Conservation (phyloP, 768 basidiomycete genomes). For the Coprinellus aureogranulatus region DNA sequence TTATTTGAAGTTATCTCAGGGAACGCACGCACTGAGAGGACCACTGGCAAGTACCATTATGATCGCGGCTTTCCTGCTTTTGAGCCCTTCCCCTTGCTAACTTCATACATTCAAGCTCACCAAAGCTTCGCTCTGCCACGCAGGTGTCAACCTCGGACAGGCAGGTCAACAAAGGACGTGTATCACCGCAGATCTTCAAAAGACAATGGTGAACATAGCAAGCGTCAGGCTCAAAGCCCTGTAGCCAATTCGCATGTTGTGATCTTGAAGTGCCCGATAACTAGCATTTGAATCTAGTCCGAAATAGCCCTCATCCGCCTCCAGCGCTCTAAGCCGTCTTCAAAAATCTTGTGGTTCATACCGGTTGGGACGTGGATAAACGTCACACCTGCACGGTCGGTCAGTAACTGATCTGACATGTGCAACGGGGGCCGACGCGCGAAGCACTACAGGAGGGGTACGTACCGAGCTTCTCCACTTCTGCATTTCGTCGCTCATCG, state of each 20-base stretch:
- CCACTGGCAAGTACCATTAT: too few relatives aligned
- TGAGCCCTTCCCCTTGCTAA: too few relatives aligned
- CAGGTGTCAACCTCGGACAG: too few relatives aligned
- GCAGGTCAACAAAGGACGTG: too few relatives aligned
- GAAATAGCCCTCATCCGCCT: constrained; percentile 38
- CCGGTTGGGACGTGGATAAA: constrained; percentile 72
- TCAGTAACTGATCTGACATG: constrained; percentile 6
- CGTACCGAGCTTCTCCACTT: constrained; percentile 60
- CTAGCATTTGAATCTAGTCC: neutral
- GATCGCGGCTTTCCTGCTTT: too few relatives aligned
- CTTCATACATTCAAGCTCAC: too few relatives aligned
- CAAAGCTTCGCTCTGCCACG: too few relatives aligned
- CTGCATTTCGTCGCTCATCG: constrained; percentile 62
- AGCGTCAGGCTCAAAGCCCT: too few relatives aligned
- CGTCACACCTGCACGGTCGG: constrained; percentile 61
- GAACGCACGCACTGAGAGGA: too few relatives aligned
- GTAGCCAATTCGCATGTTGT: neutral
- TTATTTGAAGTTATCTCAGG: too few relatives aligned
- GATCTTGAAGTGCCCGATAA: neutral
- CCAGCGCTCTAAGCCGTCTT: constrained; percentile 74
- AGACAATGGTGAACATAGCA: too few relatives aligned
- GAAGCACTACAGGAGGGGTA: neutral
- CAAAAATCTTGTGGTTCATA: constrained; percentile 57
- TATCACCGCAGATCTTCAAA: too few relatives aligned
- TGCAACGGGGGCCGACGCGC: neutral